Conservation (phyloP, 345 rosid species). For the Syzygium jambos region DNA sequence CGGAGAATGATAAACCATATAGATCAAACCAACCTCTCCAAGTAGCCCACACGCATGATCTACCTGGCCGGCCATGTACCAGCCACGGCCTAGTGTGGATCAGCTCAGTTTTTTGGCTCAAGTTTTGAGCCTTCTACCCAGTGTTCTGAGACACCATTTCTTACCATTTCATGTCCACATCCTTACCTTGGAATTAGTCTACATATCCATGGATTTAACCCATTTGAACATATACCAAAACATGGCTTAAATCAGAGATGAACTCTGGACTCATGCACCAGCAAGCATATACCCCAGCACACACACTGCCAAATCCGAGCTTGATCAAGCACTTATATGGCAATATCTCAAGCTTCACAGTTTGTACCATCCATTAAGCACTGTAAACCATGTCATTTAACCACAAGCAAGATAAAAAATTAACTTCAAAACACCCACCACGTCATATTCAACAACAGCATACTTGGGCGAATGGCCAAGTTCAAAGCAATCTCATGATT, state of each 20-base stretch:
- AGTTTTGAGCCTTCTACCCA: too few relatives aligned
- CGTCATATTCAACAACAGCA: neutral
- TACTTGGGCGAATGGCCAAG: neutral
- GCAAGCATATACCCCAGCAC: neutral
- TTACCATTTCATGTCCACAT: too few relatives aligned
- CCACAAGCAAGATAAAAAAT: neutral
- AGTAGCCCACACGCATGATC: neutral
- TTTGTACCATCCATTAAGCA: neutral
- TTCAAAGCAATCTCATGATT: neutral
- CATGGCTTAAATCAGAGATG: neutral
- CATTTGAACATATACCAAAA: neutral
- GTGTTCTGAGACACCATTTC: too few relatives aligned
- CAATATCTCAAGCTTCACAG: too few relatives aligned
- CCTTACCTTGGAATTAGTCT: neutral
- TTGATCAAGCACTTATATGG: too few relatives aligned
- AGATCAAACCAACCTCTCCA: neutral
- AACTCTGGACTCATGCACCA: neutral
- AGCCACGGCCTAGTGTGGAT: too few relatives aligned
- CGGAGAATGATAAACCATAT: neutral
- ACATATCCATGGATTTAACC: neutral
- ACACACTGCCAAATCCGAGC: rapidly evolving
- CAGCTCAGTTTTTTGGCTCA: rapidly evolving
- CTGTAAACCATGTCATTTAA: neutral
- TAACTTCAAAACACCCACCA: neutral
- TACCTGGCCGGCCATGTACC: too few relatives aligned